A percentile compares a stretch with the other conserved stretches of the same genome.
Evolutionary conservation across 2,329 filamentous ascomycete genomes (phyloP).

Genomic region (Botrytis byssoidea): DNA sequence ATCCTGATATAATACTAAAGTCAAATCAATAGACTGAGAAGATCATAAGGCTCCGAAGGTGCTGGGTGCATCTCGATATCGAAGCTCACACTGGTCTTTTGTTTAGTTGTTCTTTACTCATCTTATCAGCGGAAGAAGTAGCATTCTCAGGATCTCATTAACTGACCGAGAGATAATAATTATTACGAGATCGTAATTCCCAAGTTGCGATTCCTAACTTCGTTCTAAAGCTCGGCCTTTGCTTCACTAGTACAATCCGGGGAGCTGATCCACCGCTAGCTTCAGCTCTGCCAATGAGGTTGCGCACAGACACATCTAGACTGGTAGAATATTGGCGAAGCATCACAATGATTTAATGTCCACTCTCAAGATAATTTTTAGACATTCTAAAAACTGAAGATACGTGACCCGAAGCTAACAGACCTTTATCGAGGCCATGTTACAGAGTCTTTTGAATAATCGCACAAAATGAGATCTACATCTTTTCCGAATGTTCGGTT

Average conservation of each 20-base stretch:
- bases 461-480: background rate
- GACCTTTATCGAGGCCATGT: rapidly evolving
- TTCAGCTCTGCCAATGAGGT: background rate
- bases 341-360: background rate
- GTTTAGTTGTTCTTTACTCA: too few species aligned
- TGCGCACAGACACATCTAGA: background rate
- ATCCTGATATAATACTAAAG: too few species aligned
- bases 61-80: too few species aligned
- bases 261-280: background rate
- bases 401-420: rapidly evolving
- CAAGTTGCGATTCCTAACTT: background rate
- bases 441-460: background rate
- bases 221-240: background rate
- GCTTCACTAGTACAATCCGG: background rate
- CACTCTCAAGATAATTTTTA: background rate
- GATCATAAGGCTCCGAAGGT: too few species aligned
- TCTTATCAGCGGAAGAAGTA: too few species aligned
- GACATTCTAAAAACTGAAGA: rapidly evolving
- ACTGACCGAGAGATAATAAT: too few species aligned
- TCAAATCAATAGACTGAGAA: too few species aligned
- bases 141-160: too few species aligned
- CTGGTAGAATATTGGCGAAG: background rate
- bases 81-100: too few species aligned
- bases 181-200: background rate
- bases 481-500: background rate